These are phyloP conservation scores for Oryza longistaminata DNA, from an alignment of 176 grass and related monocot species.

Conservation along the genomic window DNA sequence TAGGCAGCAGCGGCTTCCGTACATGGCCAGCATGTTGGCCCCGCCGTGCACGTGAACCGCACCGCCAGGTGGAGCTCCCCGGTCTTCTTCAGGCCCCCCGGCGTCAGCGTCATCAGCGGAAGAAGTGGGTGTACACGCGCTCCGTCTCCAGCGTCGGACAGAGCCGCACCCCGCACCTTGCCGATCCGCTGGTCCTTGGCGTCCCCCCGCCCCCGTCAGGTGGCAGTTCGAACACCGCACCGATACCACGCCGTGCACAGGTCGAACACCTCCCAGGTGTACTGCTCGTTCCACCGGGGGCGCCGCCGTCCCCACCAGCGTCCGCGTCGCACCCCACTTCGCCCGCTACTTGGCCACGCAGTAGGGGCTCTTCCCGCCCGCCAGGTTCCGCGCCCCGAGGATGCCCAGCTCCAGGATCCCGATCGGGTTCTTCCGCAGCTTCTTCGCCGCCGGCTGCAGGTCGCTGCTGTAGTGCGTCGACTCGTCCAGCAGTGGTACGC, in stretches of 20 bases:
- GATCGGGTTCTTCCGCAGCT: conserved; percentile 50
- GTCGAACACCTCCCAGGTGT: conserved; percentile 93
- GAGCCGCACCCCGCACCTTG: conserved; percentile 66
- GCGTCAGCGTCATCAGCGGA: conserved; percentile 49
- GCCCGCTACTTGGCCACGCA: conserved; percentile 80
- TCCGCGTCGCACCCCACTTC: conserved; percentile 85
- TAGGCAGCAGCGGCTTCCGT: conserved; percentile 63
- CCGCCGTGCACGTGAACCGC: conserved; percentile 76
- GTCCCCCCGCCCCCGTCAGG: background rate
- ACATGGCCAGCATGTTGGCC: conserved; percentile 68
- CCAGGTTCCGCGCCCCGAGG: conserved; percentile 56
- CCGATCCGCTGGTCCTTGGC: conserved; percentile 54
- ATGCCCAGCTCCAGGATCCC: conserved; percentile 86
- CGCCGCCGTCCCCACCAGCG: conserved; percentile 35
- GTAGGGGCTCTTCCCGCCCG: conserved; percentile 45
- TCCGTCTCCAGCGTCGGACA: conserved; percentile 55
- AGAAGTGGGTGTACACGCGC: conserved; percentile 66
- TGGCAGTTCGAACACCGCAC: conserved; percentile 75
- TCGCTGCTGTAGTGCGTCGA: conserved; percentile 83
- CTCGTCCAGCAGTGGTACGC: conserved; percentile 89
- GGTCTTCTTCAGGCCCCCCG: conserved; percentile 62
- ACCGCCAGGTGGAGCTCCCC: conserved; percentile 75
- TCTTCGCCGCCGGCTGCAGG: conserved; percentile 67
- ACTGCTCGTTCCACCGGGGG: conserved; percentile 78
- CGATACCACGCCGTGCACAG: conserved; percentile 63